Conservation (phyloP, 1,139 yeast species). For the Taphrina communis region DNA sequence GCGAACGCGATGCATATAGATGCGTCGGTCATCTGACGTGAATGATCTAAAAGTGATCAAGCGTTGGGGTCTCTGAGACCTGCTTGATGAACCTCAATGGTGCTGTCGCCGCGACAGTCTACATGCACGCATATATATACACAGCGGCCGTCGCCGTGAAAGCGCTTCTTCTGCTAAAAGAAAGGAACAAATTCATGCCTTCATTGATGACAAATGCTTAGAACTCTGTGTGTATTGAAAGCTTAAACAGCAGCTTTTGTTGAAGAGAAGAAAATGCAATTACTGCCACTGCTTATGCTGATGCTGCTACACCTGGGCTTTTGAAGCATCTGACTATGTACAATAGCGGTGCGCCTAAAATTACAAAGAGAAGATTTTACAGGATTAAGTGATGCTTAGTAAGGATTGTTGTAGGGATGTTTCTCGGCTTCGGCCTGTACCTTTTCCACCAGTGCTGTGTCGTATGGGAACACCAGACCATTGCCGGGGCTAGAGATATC, state of each 20-base stretch:
- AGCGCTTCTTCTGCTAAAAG: too few species aligned
- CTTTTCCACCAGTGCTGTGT: constrained; percentile 4
- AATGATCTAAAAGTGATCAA: too few species aligned
- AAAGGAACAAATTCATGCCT: background rate
- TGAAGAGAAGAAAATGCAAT: background rate
- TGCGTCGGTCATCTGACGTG: too few species aligned
- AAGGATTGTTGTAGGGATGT: background rate
- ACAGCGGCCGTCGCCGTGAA: too few species aligned
- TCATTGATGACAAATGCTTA: background rate
- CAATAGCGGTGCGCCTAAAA: background rate
- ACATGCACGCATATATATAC: too few species aligned
- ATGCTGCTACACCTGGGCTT: background rate
- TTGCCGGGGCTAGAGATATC: constrained; percentile 39
- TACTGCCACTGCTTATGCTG: background rate
- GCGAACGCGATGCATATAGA: too few species aligned
- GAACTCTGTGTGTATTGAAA: too few species aligned
- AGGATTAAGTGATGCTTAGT: background rate
- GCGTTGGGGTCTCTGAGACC: too few species aligned
- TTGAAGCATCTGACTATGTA: background rate
- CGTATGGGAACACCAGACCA: constrained; percentile 37
- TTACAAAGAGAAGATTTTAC: background rate
- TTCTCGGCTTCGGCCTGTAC: constrained; percentile 17
- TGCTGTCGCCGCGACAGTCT: too few species aligned
- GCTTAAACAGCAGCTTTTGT: too few species aligned
- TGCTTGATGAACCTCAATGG: too few species aligned